Base-by-base conservation (phyloP, 768 basidiomycete genomes). In the Cystobasidium tubakii region DNA sequence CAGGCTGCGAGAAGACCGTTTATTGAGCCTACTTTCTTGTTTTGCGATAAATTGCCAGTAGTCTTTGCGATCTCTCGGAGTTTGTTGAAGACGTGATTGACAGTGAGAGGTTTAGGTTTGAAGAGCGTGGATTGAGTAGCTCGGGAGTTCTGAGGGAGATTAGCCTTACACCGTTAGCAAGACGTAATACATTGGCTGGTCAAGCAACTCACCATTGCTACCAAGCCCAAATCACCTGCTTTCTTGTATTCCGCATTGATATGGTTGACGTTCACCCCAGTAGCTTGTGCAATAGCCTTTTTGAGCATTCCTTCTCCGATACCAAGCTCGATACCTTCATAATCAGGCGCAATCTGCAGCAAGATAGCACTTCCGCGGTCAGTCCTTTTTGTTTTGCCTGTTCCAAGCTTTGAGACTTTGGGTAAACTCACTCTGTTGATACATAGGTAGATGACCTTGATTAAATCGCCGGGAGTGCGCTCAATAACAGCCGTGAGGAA, bases 241-340 rank as follows among this genome's bases (percentile, higher is more conserved):
- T 88, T 90, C 85, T 93, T 92, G 75, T 97, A 84, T 78, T 97
- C 95, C 4, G 88, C 86, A 80, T 97, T 98, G 78, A 99, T 87
- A 54, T 88, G 84, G 1, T 87, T 84, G 44, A 87, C 81, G 76
- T 88, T 92, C 73, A 96, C 86, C n/a, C 95, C 96, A 0, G 93
- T 95, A 1, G 92, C 92, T 80, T 96, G 90, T 46, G 87, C 89
- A 75, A 99, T 98, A 19, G 96, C 93, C 79, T 97, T 98, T 80
- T 96, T 86, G 43, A 99, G 85, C 23, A 98, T 82, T 76, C 89
- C 91, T 81, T 99, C 96, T 21, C 95, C 96, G 73, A 98, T 94
- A 36, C 96, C 96, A 1, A 99, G 86, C 81, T 99, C 95, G 66
- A 97, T 84, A 33, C 95, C 94, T 73, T 91, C 84, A 81, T 98